phyloP scores from a whole-genome alignment of 208 protist species.

The Angomonas deanei region DNA sequence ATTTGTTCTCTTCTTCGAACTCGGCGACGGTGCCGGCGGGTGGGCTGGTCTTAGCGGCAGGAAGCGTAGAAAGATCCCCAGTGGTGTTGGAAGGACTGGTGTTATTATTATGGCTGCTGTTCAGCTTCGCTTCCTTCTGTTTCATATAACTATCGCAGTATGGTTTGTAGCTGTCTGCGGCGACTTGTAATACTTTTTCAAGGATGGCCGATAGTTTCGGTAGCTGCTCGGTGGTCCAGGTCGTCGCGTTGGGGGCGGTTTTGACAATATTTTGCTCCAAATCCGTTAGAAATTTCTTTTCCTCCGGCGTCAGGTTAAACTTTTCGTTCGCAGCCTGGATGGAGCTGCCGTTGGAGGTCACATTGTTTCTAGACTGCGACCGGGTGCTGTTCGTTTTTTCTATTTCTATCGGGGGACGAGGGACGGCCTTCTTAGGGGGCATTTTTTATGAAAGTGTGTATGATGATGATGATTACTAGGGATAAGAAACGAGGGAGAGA shows the following conservation, averaged over 20 bases:
- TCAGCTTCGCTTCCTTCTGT: neutral
- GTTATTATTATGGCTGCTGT: neutral
- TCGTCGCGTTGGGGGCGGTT: too few species aligned
- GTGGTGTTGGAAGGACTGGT: slow-evolving; percentile 10
- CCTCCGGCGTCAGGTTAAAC: slow-evolving; percentile 25
- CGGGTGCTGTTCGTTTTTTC: slow-evolving; percentile 5
- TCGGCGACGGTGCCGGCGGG: slow-evolving; percentile 25
- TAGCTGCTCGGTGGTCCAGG: slow-evolving; percentile 9
- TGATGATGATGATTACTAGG: too few species aligned
- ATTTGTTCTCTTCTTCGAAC: slow-evolving; percentile 78
- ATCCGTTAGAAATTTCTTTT: slow-evolving; percentile 22
- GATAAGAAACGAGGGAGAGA: neutral
- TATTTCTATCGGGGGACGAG: neutral
- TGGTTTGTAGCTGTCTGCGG: slow-evolving; percentile 16
- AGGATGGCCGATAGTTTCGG: slow-evolving; percentile 22
- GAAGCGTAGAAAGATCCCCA: neutral
- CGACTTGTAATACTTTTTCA: slow-evolving; percentile 44
- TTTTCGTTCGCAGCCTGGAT: neutral
- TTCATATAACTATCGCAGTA: neutral
- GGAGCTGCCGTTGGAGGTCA: neutral
- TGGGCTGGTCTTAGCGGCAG: neutral
- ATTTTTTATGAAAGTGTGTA: neutral
- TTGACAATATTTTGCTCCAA: too few species aligned
- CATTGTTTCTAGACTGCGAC: slow-evolving; percentile 4
- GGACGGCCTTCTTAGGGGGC: neutral